These are phyloP conservation scores for Aquilaria sinensis DNA, from an alignment of 345 rosid genomes.

Conservation along the genomic window DNA sequence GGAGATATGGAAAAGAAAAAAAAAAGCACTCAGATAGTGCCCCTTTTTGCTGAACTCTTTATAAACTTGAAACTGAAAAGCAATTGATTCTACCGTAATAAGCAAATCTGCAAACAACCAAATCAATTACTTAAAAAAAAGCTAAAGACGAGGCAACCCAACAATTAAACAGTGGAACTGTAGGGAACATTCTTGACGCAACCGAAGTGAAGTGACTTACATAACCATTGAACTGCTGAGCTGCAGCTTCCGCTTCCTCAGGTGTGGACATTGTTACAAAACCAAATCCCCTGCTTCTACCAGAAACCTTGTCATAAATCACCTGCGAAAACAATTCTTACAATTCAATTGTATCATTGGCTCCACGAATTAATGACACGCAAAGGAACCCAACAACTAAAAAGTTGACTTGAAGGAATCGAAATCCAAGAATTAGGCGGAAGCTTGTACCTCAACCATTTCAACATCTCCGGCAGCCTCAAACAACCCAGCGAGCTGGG, in stretches of 20 bases:
- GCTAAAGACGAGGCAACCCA: not conserved
- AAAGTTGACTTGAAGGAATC: not conserved
- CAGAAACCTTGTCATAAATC: constrained; percentile 85
- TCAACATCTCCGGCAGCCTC: constrained; percentile 79
- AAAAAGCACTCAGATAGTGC: too few relatives aligned
- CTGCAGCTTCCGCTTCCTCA: constrained; percentile 77
- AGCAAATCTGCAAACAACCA: not conserved
- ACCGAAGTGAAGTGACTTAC: constrained; percentile 31
- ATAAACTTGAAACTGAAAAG: too few relatives aligned
- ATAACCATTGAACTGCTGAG: constrained; percentile 83
- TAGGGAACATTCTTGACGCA: too few relatives aligned
- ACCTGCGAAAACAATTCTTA: constrained; percentile 45
- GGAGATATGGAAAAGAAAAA: too few relatives aligned
- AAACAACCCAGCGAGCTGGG: constrained; percentile 84
- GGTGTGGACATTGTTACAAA: constrained; percentile 85
- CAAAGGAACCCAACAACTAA: not conserved
- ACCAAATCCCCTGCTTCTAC: constrained; percentile 96
- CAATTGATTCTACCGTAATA: not conserved
- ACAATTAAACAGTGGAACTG: too few relatives aligned
- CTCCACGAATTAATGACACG: not conserved
- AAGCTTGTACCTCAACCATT: constrained; percentile 78
- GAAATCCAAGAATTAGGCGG: not conserved
- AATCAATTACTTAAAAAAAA: constrained; percentile 1
- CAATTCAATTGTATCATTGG: not conserved
- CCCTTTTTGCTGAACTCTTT: too few relatives aligned